Percentiles rank a stretch among this genome's conserved stretches.
These are phyloP conservation scores for Epichloe sp. DNA, from an alignment of 2,329 filamentous ascomycete species.

Conservation along the genomic window DNA sequence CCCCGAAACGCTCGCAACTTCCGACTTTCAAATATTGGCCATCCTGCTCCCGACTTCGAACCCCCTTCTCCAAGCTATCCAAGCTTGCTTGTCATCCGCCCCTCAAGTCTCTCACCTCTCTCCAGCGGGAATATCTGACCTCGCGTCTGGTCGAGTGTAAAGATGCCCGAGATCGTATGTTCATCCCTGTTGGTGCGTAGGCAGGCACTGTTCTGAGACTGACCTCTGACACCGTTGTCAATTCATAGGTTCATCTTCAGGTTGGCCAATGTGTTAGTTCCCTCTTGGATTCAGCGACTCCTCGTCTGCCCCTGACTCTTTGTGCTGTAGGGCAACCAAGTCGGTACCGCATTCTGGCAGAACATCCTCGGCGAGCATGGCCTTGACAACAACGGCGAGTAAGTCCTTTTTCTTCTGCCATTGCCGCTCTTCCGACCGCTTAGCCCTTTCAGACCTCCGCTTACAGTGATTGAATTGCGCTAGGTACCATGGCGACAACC, in stretches of 20 bases:
- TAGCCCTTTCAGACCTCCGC: not conserved
- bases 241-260: conserved; percentile 87
- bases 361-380: conserved; percentile 83
- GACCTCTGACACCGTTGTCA: conserved; percentile 35
- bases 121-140: not conserved
- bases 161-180: conserved; percentile 8
- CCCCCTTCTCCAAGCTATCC: not conserved
- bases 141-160: not conserved
- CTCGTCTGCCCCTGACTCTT: not conserved
- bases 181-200: not conserved
- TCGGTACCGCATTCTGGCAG: conserved; percentile 99
- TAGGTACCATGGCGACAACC: conserved; percentile 86
- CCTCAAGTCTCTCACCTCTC: not conserved
- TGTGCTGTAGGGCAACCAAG: conserved; percentile 84
- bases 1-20: not conserved
- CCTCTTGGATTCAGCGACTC: not conserved
- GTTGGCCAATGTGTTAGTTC: conserved; percentile 90
- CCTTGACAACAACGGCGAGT: conserved; percentile 84
- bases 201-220: not conserved
- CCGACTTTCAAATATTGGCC: too few relatives aligned
- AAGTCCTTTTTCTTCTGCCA: not conserved
- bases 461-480: not conserved
- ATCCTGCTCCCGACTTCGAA: not conserved
- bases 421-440: not conserved
- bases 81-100: too few relatives aligned